Base-by-base conservation (phyloP, 495 filamentous ascomycete species). In the Melanomma pulvis-pyrius region DNA sequence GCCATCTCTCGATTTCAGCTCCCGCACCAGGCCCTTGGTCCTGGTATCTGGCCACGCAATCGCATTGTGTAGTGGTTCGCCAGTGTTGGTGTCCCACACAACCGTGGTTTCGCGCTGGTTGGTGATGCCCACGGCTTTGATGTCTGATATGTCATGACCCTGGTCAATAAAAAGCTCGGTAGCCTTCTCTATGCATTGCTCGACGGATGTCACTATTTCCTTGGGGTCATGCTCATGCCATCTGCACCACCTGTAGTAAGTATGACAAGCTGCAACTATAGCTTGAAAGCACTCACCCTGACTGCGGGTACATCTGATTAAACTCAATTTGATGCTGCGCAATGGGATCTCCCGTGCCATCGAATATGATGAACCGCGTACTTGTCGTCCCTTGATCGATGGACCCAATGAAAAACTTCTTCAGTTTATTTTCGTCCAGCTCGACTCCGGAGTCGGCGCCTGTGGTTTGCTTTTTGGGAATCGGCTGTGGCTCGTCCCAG, bases 381-480 rank as follows among this genome's bases (percentile, higher is more conserved):
- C 91, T 96, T 15, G 93, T 97, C 7, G 93, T 98, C 24, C 93
- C 93, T 73, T 93, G 90, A 74, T 98, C 93, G 73, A 98, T 93
- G 26, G 88, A 83, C 44, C 87, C 88, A 48, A 90, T 85, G 73
- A 85, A 91, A 44, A 65, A 72, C 47, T 72, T 65, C 57, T 68
- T 69, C 32, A 72, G 30, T 32, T 72, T 72, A 44, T 65, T 62
- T 41, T 69, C 69, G 54, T 72, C 56, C 24, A 65, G 61, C 13
- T 61, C 47, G 15, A 19, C 17, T 17, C 50, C 69, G 15, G 34
- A 8, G 2, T 25, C 4, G n/a, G 5, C 11, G 26, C 47, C 39
- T 29, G 24, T 41, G 4, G 54, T 44, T 19, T 71, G 49, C 47
- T 67, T 60, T 36, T 71, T 71, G 30, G 69, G 59, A 26, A 71